Percentiles rank a stretch among this genome's conserved stretches.
phyloP scores from a whole-genome alignment of 495 filamentous ascomycete genomes.

The Lasiosphaeriaceae sp. region DNA sequence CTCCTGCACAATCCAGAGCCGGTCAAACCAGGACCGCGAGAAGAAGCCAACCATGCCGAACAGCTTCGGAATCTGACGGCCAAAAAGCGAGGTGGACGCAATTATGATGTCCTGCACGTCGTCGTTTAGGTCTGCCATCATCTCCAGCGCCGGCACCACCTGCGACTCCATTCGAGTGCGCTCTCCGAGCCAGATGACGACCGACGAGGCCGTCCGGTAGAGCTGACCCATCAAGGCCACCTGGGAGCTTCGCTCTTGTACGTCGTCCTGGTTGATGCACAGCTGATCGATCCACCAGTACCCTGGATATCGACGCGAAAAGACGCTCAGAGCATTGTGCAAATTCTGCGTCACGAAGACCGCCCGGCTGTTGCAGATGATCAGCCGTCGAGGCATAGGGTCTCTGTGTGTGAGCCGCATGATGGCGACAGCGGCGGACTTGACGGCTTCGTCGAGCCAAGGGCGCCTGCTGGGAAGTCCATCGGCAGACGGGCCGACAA shows the following conservation, averaged over 20 bases:
- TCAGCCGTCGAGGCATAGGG: background rate
- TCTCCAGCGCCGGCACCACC: background rate
- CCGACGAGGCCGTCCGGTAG: slow-evolving; percentile 8
- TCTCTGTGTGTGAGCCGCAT: background rate
- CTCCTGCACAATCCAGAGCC: slow-evolving; percentile 25
- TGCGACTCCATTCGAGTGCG: slow-evolving; percentile 1
- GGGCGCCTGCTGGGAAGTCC: background rate
- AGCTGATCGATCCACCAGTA: slow-evolving; percentile 20
- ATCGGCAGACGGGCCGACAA: background rate
- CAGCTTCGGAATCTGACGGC: slow-evolving; percentile 4
- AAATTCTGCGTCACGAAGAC: slow-evolving; percentile 16
- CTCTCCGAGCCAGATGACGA: slow-evolving; percentile 18
- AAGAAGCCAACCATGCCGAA: slow-evolving; percentile 10
- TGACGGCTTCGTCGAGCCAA: background rate
- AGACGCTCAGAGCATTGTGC: slow-evolving; percentile 11
- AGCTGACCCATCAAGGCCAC: slow-evolving; percentile 18
- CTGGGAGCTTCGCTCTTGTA: slow-evolving; percentile 14
- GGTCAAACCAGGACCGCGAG: slow-evolving; percentile 17
- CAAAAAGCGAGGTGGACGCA: background rate
- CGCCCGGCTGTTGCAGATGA: slow-evolving; percentile 14
- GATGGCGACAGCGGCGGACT: background rate
- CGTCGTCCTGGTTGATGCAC: slow-evolving; percentile 18
- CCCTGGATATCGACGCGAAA: background rate
- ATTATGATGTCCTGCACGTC: slow-evolving; percentile 4
- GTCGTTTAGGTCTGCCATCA: background rate